Conservation (phyloP, 2,329 filamentous ascomycete species). For the Alternaria brassicicola region DNA sequence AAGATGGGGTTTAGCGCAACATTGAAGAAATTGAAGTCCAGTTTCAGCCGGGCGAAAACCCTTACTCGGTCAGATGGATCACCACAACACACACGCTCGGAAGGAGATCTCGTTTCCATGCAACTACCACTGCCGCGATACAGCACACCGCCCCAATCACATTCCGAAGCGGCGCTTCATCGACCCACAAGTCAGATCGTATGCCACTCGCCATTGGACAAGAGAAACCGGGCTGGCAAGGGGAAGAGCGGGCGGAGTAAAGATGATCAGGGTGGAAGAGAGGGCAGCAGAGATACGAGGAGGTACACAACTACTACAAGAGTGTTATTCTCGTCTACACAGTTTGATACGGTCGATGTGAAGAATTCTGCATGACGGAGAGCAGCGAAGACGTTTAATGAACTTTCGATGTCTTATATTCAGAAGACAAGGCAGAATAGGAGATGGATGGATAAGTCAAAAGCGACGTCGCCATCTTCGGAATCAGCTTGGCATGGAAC, state of each 20-base stretch:
- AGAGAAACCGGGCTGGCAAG: not conserved
- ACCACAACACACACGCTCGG: not conserved
- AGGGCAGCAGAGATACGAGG: not conserved
- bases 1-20: conserved; percentile 2
- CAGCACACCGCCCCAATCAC: too few species aligned
- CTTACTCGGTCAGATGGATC: not conserved
- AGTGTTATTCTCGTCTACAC: not conserved
- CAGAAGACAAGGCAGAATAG: not conserved
- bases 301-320: not conserved
- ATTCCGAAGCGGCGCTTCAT: not conserved
- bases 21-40: not conserved
- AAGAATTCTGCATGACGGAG: not conserved
- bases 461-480: not conserved
- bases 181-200: not conserved
- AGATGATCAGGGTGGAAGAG: not conserved
- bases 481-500: not conserved
- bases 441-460: not conserved
- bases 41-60: not conserved
- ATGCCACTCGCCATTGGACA: conserved; percentile 9
- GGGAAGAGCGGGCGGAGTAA: not conserved
- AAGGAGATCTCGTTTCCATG: conserved; percentile 6
- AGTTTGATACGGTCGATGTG: not conserved
- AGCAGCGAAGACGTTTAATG: not conserved
- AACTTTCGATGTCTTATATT: not conserved
- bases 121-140: not conserved